Base-by-base conservation (phyloP, 768 basidiomycete genomes). In the Tricholoma furcatifolium region DNA sequence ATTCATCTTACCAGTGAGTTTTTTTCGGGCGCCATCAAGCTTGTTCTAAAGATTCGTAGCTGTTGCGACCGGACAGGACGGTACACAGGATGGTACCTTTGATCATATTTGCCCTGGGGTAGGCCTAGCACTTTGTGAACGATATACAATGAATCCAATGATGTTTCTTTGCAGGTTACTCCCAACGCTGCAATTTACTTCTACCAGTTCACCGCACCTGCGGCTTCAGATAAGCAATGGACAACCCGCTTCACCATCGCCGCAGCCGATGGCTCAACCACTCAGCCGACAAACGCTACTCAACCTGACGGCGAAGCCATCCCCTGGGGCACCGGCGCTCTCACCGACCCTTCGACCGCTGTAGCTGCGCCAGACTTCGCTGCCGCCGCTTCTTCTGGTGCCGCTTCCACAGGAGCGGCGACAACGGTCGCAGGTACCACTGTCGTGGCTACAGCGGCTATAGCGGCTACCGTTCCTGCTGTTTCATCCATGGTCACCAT, bases 231-330 rank as follows among this genome's bases (percentile, higher is more conserved):
- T 44, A 74, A 72, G 63, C 66, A 71, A 32, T 93, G 91, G 91
- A 88, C 88, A 2, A 83, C 81, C 14, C 86, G 91, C 20, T 92
- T 91, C 75, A 72, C 85, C 32, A 89, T 93, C 62, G 81, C 85
- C 3, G 78, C 75, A 31, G 41, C 76, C 3, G 59, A 65, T 21
- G 82, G 81, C 11, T 56, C 67, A 7, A 71, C 76, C 47, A 74
- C 74, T 2, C 60, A 81, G 4, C 75, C 89, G 0, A 50, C 78
- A 15, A 74, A 88, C 50, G 32, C 71, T 10, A 79, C 67, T 0
- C 84, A 91, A 59, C 81, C 84, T 6, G 64, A 70, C 36, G 68
- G 75, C 44, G 80, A 73, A 9, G 56, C 67, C 12, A 83, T 91
- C 40, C 75, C 82, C 1, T 92, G 85, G 85, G 91, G 91, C 35